Evolutionary conservation across 1,284 basidiomycete genomes (phyloP).

Genomic region (Porogramme epimiltina): DNA sequence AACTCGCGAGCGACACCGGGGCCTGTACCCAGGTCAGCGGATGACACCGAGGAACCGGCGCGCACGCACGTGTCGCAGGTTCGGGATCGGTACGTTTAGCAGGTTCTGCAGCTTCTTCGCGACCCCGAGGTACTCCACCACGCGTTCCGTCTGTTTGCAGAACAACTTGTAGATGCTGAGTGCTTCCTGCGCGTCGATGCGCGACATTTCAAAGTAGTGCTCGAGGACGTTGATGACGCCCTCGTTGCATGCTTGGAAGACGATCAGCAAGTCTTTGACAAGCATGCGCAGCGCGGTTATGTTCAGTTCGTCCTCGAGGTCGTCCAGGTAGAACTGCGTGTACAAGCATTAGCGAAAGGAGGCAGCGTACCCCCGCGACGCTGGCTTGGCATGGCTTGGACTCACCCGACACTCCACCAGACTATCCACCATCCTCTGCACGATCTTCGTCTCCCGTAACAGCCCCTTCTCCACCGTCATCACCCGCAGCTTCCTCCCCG

Average conservation of each 20-base stretch:
- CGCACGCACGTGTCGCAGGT: conserved; percentile 80
- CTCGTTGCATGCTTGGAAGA: conserved; percentile 97
- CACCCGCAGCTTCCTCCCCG: conserved; percentile 81
- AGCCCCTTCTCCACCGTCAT: conserved; percentile 97
- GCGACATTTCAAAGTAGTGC: conserved; percentile 99
- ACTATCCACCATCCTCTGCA: conserved; percentile 88
- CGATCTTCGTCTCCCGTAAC: conserved; percentile 87
- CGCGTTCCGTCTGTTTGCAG: conserved; percentile 91
- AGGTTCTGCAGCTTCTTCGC: conserved; percentile 92
- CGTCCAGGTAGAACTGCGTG: conserved; percentile 87
- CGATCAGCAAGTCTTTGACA: conserved; percentile 94
- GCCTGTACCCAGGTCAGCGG: conserved; percentile 52
- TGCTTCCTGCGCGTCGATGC: conserved; percentile 85
- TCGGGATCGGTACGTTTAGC: conserved; percentile 92
- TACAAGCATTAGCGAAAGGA: no score
- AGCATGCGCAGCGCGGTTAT: conserved; percentile 91
- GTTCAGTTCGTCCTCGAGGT: conserved; percentile 90
- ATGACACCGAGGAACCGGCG: neutral
- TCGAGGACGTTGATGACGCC: conserved; percentile 98
- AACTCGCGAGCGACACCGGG: conserved; percentile 89
- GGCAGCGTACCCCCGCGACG: no score
- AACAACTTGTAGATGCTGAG: conserved; percentile 92
- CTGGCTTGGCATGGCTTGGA: neutral
- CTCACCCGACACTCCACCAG: conserved; percentile 80
- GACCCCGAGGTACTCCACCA: conserved; percentile 93